Conservation (phyloP, 495 filamentous ascomycete genomes). For the Penicillium crystallinum region DNA sequence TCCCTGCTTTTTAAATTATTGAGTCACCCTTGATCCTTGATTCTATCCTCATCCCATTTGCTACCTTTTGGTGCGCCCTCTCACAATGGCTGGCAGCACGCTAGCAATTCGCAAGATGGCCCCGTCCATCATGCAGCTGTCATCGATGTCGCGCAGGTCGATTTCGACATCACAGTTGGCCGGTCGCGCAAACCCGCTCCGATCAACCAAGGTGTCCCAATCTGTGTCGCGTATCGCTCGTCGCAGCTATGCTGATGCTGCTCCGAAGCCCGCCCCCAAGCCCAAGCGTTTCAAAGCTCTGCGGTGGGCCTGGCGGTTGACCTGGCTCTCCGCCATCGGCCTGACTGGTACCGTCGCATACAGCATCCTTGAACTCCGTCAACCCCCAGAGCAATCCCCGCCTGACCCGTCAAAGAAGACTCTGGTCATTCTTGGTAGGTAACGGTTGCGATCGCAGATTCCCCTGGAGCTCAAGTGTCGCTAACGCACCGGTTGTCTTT, state of each 20-base stretch:
- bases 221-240: slow-evolving; percentile 31
- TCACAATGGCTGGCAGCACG: slow-evolving; percentile 40
- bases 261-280: slow-evolving; percentile 33
- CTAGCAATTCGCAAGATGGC: slow-evolving; percentile 37
- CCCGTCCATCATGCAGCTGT: slow-evolving; percentile 35
- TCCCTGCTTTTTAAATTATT: slow-evolving; percentile 13
- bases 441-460: slow-evolving; percentile 1
- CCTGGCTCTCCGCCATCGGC: slow-evolving; percentile 62
- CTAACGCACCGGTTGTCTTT: slow-evolving; percentile 19
- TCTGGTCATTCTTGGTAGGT: slow-evolving; percentile 87
- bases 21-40: slow-evolving; percentile 5
- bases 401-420: slow-evolving; percentile 94
- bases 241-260: slow-evolving; percentile 40
- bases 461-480: neutral
- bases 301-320: slow-evolving; percentile 70
- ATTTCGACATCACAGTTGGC: slow-evolving; percentile 27
- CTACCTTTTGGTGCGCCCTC: slow-evolving; percentile 6
- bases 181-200: slow-evolving; percentile 24
- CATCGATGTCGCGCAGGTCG: slow-evolving; percentile 39
- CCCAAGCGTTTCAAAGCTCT: slow-evolving; percentile 48
- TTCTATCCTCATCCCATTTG: slow-evolving; percentile 13
- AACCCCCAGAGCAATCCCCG: slow-evolving; percentile 73
- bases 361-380: slow-evolving; percentile 71
- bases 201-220: slow-evolving; percentile 19
- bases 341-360: slow-evolving; percentile 68